Base-by-base conservation (phyloP, 2,329 filamentous ascomycete genomes). In the Ramularia endophylla region DNA sequence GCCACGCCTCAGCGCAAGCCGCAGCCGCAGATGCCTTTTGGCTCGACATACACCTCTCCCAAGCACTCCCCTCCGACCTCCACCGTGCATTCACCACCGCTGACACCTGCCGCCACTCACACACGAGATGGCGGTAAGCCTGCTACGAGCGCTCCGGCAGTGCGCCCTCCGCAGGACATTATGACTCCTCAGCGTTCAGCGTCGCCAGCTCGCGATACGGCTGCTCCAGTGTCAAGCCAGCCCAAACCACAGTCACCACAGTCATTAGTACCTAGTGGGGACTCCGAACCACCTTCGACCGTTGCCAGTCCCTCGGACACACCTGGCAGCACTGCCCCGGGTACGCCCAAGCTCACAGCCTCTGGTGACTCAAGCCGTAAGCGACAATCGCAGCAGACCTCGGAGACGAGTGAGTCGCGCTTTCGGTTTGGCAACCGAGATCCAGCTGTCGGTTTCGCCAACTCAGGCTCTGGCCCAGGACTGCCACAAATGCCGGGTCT, bases 381-480 rank as follows among this genome's bases (percentile, higher is more conserved):
- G 55, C 81, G 88, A 38, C 78, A 80, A 2, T 81, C 83, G 1
- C 70, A 15, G 8, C 31, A 31, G 18, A 40, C 35, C 7, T 30
- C 31, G 15, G 43, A 53, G 15, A 44, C 41, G 13, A 43, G 40
- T 27, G 38, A 95, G 55, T 76, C 83, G 5, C 77, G 88, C 51
- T 95, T 94, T 53, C 81, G 94, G 41, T 95, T 95, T 55, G 80
- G 82, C 6, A 73, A 80, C 46, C 81, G 84, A 54, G 87, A 90
- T 66, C 76, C 81, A 41, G 75, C 80, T 38, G 66, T 72, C 76
- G 62, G 62, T 9, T 63, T 54, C 43, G 51, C 59, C 16, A 63
- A 51, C 36, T 63, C 61, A 36, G 72, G 72, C 22, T 74, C 65
- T 58, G 46, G 45, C 40, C 36, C 59, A 47, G 36, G 53, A 29